Evolutionary conservation across 495 filamentous ascomycete genomes (phyloP), one percentile per base, ranked within the genome.

Genomic region (Letharia columbiana): DNA sequence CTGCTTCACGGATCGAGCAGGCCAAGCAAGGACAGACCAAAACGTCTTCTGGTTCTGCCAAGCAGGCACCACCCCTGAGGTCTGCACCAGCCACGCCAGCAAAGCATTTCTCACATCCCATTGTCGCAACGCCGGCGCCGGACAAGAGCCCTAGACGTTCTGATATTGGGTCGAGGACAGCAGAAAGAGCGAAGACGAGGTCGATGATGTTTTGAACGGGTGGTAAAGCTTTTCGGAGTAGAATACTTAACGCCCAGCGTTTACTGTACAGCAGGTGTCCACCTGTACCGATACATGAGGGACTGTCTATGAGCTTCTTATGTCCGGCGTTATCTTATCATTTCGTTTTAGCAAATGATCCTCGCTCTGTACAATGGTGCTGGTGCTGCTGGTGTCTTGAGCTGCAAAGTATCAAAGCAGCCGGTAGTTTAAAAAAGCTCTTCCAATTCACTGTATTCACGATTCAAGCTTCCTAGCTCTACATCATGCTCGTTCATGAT

Each of bases 41-140:
- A 58, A 63, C 67, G 60, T 65, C 60, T 63, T 23, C 40, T 28
- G 50, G 18, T 47, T 62, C 62, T 62, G 65, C 57, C 40, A 49
- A 67, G 28, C 65, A 65, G 56, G 68, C 67, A 66, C 65, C 69
- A 10, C 61, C 71, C 10, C 35, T 64, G 40, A 63, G 69, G 45
- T 66, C 70, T 35, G 66, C 67, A 20, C 73, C 71, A 54, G 66
- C 70, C 20, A 70, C 72, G 28, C 72, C 73, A n/a, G 67, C 69
- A 33, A 71, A 69, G 62, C 59, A 66, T 35, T 62, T 60, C 42
- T 47, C 66, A 6, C 67, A 61, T 37, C 56, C 65, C 33, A 57
- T 56, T 18, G 59, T 61, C 17, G 63, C 67, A 31, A 67, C 65
- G 37, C 64, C 65, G 2, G 56, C 63, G 13, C 66, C 68, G 10